phyloP scores from a whole-genome alignment of 805 yeast species.

The Zygosaccharomyces pseudorouxii region DNA sequence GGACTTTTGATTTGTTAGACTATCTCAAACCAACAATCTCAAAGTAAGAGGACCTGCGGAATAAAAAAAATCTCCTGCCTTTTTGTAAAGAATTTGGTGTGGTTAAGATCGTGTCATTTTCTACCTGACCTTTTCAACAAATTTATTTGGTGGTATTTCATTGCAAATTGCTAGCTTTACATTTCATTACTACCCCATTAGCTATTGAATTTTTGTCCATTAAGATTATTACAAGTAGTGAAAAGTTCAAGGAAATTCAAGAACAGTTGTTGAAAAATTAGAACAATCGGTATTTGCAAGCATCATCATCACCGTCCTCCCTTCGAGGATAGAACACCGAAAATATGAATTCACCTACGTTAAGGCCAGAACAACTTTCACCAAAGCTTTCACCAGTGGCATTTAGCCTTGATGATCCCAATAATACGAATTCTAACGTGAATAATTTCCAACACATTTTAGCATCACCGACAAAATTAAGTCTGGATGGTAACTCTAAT shows the following conservation, averaged over 20 bases:
- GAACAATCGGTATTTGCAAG: not conserved
- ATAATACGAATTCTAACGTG: constrained; percentile 5
- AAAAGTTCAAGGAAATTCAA: not conserved
- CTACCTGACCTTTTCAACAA: not conserved
- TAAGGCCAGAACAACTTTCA: constrained; percentile 27
- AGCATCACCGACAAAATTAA: constrained; percentile 30
- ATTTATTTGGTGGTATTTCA: not conserved
- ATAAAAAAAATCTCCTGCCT: constrained; percentile 2
- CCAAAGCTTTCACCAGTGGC: constrained; percentile 30
- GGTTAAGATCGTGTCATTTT: not conserved
- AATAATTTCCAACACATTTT: constrained; percentile 19
- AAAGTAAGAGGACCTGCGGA: constrained; percentile 1
- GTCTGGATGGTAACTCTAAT: constrained; percentile 17
- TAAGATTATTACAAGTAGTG: not conserved
- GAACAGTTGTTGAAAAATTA: not conserved
- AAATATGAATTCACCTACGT: constrained; percentile 27
- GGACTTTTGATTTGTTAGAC: not conserved
- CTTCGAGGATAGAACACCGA: not conserved
- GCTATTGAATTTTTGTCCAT: not conserved
- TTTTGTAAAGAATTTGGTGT: constrained; percentile 2
- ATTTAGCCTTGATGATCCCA: constrained; percentile 27
- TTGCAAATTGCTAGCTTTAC: not conserved
- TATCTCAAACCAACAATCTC: constrained; percentile 2
- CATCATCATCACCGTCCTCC: not conserved
- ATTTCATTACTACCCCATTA: not conserved